phyloP scores from a whole-genome alignment of 2,329 filamentous ascomycete species.

The Claviceps sp. region DNA sequence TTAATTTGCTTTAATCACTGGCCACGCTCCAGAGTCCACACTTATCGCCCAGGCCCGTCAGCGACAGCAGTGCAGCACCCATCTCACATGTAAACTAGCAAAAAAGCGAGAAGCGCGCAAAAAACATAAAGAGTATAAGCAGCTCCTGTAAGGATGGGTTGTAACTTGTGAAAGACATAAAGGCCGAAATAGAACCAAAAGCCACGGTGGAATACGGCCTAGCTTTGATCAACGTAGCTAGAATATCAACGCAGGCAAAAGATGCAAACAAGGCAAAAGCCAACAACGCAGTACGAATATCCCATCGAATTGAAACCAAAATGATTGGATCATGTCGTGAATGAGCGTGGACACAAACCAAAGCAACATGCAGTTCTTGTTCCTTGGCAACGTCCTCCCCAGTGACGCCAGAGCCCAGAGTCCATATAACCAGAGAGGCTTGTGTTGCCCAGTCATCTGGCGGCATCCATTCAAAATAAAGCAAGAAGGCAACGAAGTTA shows the following conservation, averaged over 20 bases:
- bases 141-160: too few relatives aligned
- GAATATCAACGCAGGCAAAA: background rate
- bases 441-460: slow-evolving; percentile 1
- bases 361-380: background rate
- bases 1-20: too few relatives aligned
- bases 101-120: too few relatives aligned
- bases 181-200: too few relatives aligned
- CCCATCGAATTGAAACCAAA: background rate
- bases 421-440: background rate
- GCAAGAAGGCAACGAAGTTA: background rate
- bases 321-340: background rate
- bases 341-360: background rate
- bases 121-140: too few relatives aligned
- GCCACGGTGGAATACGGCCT: too few relatives aligned
- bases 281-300: background rate
- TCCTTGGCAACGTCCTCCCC: background rate
- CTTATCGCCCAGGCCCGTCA: too few relatives aligned
- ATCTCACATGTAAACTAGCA: too few relatives aligned
- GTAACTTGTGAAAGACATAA: too few relatives aligned
- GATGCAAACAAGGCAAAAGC: background rate
- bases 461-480: slow-evolving; percentile 1
- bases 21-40: too few relatives aligned
- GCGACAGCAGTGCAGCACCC: too few relatives aligned
- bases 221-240: too few relatives aligned
- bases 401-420: background rate